Conservation (phyloP, 1,139 yeast species). For the Pichia terricola region DNA sequence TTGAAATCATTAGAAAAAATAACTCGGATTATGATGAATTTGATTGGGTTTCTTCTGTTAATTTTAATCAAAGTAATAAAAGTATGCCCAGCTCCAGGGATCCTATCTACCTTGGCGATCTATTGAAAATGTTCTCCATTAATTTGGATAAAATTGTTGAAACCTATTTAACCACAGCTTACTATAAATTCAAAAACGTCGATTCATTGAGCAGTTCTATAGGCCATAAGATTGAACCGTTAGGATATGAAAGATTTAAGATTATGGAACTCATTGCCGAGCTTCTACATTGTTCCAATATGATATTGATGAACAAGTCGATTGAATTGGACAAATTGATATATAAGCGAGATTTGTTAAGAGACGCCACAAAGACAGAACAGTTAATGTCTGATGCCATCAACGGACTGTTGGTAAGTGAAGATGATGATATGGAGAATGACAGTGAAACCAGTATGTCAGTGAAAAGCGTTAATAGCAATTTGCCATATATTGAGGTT, state of each 20-base stretch:
- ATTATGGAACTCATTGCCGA: slow-evolving; percentile 94
- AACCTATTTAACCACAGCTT: slow-evolving; percentile 22
- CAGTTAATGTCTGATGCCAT: slow-evolving; percentile 25
- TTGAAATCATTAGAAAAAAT: slow-evolving; percentile 89
- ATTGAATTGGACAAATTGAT: slow-evolving; percentile 22
- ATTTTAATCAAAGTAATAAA: slow-evolving; percentile 9
- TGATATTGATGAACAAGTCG: slow-evolving; percentile 68
- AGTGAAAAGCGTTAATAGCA: neutral
- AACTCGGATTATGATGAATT: slow-evolving; percentile 81
- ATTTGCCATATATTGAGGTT: slow-evolving; percentile 14
- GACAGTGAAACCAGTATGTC: slow-evolving; percentile 2
- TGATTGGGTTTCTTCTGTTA: slow-evolving; percentile 25
- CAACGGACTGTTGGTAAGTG: slow-evolving; percentile 18
- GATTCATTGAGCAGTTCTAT: slow-evolving; percentile 19
- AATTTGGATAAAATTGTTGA: slow-evolving; percentile 23
- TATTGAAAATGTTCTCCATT: slow-evolving; percentile 56
- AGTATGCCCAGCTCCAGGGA: slow-evolving; percentile 87
- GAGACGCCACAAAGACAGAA: slow-evolving; percentile 23
- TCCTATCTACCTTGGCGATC: slow-evolving; percentile 84
- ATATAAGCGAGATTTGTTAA: slow-evolving; percentile 22
- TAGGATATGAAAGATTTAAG: slow-evolving; percentile 91
- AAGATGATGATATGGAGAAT: slow-evolving; percentile 10
- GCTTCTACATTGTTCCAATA: slow-evolving; percentile 87
- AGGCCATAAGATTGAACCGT: slow-evolving; percentile 61
- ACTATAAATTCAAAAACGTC: slow-evolving; percentile 15